phyloP scores from a whole-genome alignment of 1,284 basidiomycete genomes.

The Ganoderma boninense region DNA sequence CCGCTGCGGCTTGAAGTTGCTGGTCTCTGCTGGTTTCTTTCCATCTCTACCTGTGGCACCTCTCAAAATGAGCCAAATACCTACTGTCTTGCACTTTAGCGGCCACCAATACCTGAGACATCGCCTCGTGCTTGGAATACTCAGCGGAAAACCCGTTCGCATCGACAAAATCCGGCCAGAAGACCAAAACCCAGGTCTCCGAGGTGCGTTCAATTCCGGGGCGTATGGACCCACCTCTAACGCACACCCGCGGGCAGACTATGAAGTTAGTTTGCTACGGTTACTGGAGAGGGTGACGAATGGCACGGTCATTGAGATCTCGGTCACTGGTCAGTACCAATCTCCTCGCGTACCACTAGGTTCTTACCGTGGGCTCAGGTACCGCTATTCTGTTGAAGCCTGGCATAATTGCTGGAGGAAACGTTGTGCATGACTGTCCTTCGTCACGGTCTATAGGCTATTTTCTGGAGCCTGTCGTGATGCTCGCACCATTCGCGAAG shows the following conservation, averaged over 20 bases:
- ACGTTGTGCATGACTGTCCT: conserved; percentile 87
- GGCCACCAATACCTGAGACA: conserved; percentile 89
- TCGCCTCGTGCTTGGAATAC: conserved; percentile 86
- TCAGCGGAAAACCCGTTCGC: conserved; percentile 88
- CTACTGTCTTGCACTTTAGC: conserved; percentile 63
- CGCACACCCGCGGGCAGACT: conserved; percentile 61
- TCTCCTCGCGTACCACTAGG: not conserved
- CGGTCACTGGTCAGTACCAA: conserved; percentile 81
- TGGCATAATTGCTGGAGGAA: conserved; percentile 90
- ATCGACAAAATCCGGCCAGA: conserved; percentile 93
- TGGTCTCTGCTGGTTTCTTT: not conserved
- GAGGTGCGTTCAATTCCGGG: conserved; percentile 59
- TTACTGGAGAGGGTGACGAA: conserved; percentile 94
- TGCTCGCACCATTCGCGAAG: conserved; percentile 95
- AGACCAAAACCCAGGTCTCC: conserved; percentile 93
- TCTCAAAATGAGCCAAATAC: conserved; percentile 50
- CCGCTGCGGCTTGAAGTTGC: not conserved
- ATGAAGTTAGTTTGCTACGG: conserved; percentile 91
- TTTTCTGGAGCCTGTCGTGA: conserved; percentile 91
- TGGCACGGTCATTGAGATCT: conserved; percentile 96
- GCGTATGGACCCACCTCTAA: not conserved
- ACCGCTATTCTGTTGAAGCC: conserved; percentile 92
- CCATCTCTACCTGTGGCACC: conserved; percentile 3
- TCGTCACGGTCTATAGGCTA: conserved; percentile 91
- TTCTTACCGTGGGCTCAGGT: conserved; percentile 54